Evolutionary conservation across 768 basidiomycete species (phyloP), one percentile per base, ranked within the genome.

Genomic region (Boletellus ananas): DNA sequence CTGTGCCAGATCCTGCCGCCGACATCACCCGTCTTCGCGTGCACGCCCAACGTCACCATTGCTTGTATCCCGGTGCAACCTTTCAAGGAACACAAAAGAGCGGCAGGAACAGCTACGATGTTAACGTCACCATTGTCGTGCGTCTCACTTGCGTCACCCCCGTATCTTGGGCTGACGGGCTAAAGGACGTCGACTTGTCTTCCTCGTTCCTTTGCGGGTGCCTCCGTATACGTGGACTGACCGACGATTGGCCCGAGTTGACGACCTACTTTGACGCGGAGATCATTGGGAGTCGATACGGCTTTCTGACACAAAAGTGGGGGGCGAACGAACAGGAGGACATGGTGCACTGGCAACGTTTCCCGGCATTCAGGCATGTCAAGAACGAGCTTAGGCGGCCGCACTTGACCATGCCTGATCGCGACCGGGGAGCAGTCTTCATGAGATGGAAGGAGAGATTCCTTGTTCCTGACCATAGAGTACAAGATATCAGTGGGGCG

Each of bases 381-480:
- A 84, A 83, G 65, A 75, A 79, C 52, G 90, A 94, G 61, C 78
- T 94, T 55, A 80, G 84, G 64, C 76, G 80, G 62, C 91, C 92
- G 0, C 78, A 84, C 54, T 61, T 90, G 67, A 90, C 88, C 36
- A 84, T 95, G 62, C 71, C 80, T 40, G 87, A 88, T 61, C 75
- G 85, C 36, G 84, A 87, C 60, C 79, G 86, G 43, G 85, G 86
- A 1, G 86, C 86, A 21, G 83, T 94, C 27, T 98, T 97, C 66
- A 92, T 98, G 87, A 77, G 95, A 53, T 94, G 93, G 88, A 98
- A 98, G 71, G 95, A 98, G 71, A 77, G 85, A 61, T 97, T 96
- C 70, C 74, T 98, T 46, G 90, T 97, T n/a, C 94, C 94, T 3
- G 90, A 94, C 67, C 90, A 94, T 71, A 81, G 85, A 51, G 90